phyloP scores from a whole-genome alignment of 2,329 filamentous ascomycete species.

The Neoascochyta sp. region DNA sequence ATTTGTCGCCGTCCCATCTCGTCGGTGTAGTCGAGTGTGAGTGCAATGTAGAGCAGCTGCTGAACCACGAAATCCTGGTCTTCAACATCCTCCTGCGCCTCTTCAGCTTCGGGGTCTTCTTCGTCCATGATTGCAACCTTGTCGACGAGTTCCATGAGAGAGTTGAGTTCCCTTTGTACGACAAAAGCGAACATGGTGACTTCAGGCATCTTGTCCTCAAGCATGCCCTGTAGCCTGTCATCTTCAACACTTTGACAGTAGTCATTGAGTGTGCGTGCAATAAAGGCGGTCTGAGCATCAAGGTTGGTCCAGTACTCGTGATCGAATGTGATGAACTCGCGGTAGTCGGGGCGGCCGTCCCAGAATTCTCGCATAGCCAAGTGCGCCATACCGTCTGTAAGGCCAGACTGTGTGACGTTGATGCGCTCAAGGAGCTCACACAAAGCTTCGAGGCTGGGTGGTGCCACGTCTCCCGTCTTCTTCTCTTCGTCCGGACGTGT shows the following conservation, averaged over 20 bases:
- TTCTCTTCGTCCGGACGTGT: slow-evolving; percentile 54
- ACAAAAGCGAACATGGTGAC: slow-evolving; percentile 88
- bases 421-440: slow-evolving; percentile 90
- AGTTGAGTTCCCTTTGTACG: slow-evolving; percentile 74
- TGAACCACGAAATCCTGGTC: slow-evolving; percentile 95
- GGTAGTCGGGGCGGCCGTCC: slow-evolving; percentile 83
- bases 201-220: slow-evolving; percentile 93
- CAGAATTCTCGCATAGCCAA: slow-evolving; percentile 97
- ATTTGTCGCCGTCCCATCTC: slow-evolving; percentile 94
- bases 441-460: slow-evolving; percentile 69
- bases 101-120: slow-evolving; percentile 55
- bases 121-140: slow-evolving; percentile 52
- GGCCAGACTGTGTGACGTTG: slow-evolving; percentile 84
- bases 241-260: slow-evolving; percentile 76
- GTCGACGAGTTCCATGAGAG: slow-evolving; percentile 60
- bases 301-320: slow-evolving; percentile 77
- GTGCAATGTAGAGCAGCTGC: slow-evolving; percentile 86
- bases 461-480: slow-evolving; percentile 43
- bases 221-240: slow-evolving; percentile 67
- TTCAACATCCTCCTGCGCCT: slow-evolving; percentile 74
- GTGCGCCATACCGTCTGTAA: slow-evolving; percentile 83
- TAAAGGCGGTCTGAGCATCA: slow-evolving; percentile 81
- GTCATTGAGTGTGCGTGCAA: slow-evolving; percentile 89
- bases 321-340: slow-evolving; percentile 67
- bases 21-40: slow-evolving; percentile 94